phyloP scores from a whole-genome alignment of 2,329 filamentous ascomycete species.

The Trichoderma sp. region DNA sequence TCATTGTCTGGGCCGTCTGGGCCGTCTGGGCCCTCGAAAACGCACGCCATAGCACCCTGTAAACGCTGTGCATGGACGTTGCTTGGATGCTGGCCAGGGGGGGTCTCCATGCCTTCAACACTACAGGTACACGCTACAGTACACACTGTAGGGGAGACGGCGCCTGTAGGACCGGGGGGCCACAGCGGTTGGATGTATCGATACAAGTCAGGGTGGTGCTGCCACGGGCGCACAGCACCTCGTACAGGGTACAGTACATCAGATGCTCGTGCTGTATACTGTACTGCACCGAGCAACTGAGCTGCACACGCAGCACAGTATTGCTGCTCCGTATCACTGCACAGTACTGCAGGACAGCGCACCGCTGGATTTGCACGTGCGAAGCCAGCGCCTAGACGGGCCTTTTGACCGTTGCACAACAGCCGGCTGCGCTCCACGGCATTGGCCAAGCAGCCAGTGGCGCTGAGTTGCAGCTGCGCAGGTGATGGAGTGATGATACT shows the following conservation, averaged over 20 bases:
- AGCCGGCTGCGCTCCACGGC: neutral
- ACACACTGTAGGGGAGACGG: too few relatives aligned
- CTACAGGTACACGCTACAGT: too few relatives aligned
- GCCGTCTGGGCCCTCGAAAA: neutral
- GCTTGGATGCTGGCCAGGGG: neutral
- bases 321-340: too few relatives aligned
- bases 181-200: neutral
- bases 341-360: neutral
- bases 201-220: neutral
- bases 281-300: too few relatives aligned
- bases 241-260: neutral
- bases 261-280: too few relatives aligned
- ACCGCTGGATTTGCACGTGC: neutral
- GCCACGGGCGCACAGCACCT: neutral
- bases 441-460: conserved; percentile 4
- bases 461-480: conserved; percentile 3
- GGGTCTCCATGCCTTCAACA: neutral
- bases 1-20: too few relatives aligned
- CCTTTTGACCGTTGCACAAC: conserved; percentile 8
- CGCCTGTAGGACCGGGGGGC: neutral
- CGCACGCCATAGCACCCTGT: conserved; percentile 10
- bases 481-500: neutral
- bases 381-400: neutral
- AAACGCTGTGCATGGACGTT: neutral
- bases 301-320: neutral